Percentiles rank a stretch among this genome's conserved stretches.
These are phyloP conservation scores for Boletus subparvulus DNA, from an alignment of 768 basidiomycete species.

Conservation along the genomic window DNA sequence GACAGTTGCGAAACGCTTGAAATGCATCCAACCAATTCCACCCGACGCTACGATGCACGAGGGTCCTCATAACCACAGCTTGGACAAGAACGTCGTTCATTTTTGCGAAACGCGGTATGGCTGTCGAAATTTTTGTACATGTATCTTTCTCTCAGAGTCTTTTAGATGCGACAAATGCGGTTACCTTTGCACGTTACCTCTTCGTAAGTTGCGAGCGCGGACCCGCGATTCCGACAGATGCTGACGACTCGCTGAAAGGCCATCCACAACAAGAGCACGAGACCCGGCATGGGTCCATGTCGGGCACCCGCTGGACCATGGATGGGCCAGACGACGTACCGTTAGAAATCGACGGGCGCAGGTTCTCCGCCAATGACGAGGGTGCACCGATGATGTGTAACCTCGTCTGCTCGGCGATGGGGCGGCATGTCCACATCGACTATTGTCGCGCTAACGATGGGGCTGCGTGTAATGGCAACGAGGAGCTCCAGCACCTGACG, in stretches of 20 bases:
- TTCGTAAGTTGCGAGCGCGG: slow-evolving; percentile 37
- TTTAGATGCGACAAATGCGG: slow-evolving; percentile 53
- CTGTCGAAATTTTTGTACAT: neutral
- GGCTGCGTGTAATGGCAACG: slow-evolving; percentile 37
- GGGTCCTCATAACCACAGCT: too few species aligned
- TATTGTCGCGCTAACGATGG: slow-evolving; percentile 47
- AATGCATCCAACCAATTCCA: slow-evolving; percentile 48
- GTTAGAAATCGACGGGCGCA: slow-evolving; percentile 55
- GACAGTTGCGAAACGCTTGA: slow-evolving; percentile 49
- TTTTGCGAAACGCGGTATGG: slow-evolving; percentile 51
- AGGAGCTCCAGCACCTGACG: slow-evolving; percentile 47
- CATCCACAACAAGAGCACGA: slow-evolving; percentile 62
- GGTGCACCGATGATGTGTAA: slow-evolving; percentile 67
- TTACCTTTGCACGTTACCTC: slow-evolving; percentile 57
- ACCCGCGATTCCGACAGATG: neutral
- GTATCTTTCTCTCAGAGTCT: neutral
- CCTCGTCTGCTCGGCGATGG: slow-evolving; percentile 52
- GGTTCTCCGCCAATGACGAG: slow-evolving; percentile 52
- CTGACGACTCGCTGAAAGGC: slow-evolving; percentile 34
- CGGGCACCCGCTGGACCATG: slow-evolving; percentile 53
- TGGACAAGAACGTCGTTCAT: slow-evolving; percentile 46
- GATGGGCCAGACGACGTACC: slow-evolving; percentile 50
- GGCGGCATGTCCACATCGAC: slow-evolving; percentile 57
- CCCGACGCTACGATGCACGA: slow-evolving; percentile 41
- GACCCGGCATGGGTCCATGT: slow-evolving; percentile 65